Evolutionary conservation across 176 grass and related monocot species (phyloP).

Genomic region (Musa itinerans): DNA sequence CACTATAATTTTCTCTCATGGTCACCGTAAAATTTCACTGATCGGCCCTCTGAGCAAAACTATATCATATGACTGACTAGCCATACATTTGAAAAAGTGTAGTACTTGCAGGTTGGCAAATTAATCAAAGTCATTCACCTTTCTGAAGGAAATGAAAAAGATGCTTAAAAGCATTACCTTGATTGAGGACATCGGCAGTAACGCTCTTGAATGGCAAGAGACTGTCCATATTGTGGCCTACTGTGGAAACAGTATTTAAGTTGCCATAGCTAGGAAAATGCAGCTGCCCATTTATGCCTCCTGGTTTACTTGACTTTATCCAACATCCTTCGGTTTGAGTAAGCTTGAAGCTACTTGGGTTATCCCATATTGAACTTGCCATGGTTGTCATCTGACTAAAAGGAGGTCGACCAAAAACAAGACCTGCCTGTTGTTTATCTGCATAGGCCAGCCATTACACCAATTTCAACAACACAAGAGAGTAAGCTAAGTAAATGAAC

Average conservation of each 20-base stretch:
- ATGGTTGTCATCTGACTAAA: neutral
- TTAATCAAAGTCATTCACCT: neutral
- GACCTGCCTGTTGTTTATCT: slow-evolving; percentile 8
- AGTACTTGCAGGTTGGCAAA: neutral
- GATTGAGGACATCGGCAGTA: slow-evolving; percentile 31
- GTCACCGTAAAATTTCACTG: neutral
- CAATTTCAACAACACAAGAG: neutral
- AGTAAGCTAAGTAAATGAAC: neutral
- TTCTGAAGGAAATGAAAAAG: slow-evolving; percentile 1
- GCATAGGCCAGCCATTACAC: neutral
- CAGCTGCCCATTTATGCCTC: neutral
- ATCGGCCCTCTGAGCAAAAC: neutral
- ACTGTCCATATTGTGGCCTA: slow-evolving; percentile 39
- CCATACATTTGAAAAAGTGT: neutral
- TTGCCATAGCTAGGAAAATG: slow-evolving; percentile 25
- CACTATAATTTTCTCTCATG: too few species aligned
- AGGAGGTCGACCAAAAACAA: neutral
- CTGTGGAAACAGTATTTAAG: slow-evolving; percentile 28
- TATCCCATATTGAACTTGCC: slow-evolving; percentile 13
- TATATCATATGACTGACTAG: neutral
- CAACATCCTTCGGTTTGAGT: slow-evolving; percentile 2
- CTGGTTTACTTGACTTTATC: neutral
- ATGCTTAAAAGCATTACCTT: slow-evolving; percentile 21
- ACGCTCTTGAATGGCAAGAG: slow-evolving; percentile 47
- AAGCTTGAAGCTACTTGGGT: slow-evolving; percentile 4